These are phyloP conservation scores for Fraxinus cuspidata DNA, from an alignment of 257 asterid genomes.

Conservation along the genomic window DNA sequence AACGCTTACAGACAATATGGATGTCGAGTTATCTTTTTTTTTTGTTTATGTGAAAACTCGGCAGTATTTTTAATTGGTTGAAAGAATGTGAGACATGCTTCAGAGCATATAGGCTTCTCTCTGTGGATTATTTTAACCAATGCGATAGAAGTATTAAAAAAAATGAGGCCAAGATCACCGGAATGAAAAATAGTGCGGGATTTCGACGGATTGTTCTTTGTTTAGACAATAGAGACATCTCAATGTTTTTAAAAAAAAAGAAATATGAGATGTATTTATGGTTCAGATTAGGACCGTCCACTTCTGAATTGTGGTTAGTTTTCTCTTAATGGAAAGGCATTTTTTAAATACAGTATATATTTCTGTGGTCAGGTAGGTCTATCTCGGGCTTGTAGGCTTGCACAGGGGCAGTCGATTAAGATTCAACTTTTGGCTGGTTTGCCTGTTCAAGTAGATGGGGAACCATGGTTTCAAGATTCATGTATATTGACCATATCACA, in stretches of 20 bases:
- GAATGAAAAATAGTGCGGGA: conserved; percentile 1
- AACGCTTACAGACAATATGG: conserved; percentile 1
- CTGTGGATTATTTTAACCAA: background rate
- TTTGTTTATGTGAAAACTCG: conserved; percentile 7
- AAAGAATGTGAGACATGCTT: conserved; percentile 15
- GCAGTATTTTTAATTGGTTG: conserved; percentile 13
- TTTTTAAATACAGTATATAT: background rate
- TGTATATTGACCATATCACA: conserved; percentile 82
- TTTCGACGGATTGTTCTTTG: conserved; percentile 4
- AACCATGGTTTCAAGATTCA: conserved; percentile 95
- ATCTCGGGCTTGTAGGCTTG: conserved; percentile 93
- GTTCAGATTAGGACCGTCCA: conserved; percentile 11
- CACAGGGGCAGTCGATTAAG: conserved; percentile 92
- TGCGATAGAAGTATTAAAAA: background rate
- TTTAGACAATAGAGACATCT: background rate
- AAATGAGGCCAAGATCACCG: conserved; percentile 14
- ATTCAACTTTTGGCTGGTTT: conserved; percentile 84
- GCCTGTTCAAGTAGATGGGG: conserved; percentile 97
- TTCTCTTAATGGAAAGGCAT: conserved; percentile 1
- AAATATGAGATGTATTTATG: conserved; percentile 11
- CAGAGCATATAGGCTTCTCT: conserved; percentile 3
- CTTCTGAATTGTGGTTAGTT: conserved; percentile 8
- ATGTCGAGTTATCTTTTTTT: background rate
- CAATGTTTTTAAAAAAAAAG: background rate
- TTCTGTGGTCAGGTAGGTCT: conserved; percentile 75